A percentile compares a stretch with the other conserved stretches of the same genome.
Conservation (phyloP, 306 rosid genomes). For the Corylus americana region DNA sequence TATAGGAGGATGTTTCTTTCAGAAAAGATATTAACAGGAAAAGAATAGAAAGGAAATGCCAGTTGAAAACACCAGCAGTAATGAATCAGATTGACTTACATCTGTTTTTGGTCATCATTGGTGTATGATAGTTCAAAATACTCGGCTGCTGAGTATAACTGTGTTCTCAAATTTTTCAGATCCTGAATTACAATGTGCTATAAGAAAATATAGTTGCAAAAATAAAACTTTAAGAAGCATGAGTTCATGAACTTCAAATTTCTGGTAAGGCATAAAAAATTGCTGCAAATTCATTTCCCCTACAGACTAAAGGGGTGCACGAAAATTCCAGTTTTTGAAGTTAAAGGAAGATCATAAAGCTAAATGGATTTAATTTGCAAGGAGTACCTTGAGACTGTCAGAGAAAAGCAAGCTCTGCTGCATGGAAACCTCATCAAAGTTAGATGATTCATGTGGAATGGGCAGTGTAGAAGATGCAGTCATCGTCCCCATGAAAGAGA, state of each 20-base stretch:
- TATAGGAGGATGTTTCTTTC: conserved; percentile 7
- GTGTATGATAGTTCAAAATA: conserved; percentile 92
- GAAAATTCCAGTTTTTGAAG: background rate
- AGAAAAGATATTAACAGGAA: conserved; percentile 20
- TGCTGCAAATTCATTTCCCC: background rate
- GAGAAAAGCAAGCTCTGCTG: conserved; percentile 90
- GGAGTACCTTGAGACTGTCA: conserved; percentile 82
- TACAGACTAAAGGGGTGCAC: background rate
- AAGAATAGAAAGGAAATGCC: conserved; percentile 8
- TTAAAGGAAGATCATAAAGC: background rate
- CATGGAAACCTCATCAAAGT: conserved; percentile 95
- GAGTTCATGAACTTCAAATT: conserved; percentile 3
- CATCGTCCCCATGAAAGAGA: conserved; percentile 60
- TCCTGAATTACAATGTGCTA: conserved; percentile 56
- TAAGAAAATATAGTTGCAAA: conserved; percentile 14
- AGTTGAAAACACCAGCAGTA: conserved; percentile 1
- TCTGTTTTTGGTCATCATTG: conserved; percentile 93
- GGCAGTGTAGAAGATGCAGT: conserved; percentile 53
- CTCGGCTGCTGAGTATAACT: conserved; percentile 95
- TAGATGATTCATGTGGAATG: conserved; percentile 59
- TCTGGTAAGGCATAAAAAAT: background rate
- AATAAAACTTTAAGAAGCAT: background rate
- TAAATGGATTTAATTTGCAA: background rate
- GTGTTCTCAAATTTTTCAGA: conserved; percentile 88
- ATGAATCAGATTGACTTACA: conserved; percentile 52